phyloP scores from a whole-genome alignment of 1,284 basidiomycete species.

The Abortiporus biennis region DNA sequence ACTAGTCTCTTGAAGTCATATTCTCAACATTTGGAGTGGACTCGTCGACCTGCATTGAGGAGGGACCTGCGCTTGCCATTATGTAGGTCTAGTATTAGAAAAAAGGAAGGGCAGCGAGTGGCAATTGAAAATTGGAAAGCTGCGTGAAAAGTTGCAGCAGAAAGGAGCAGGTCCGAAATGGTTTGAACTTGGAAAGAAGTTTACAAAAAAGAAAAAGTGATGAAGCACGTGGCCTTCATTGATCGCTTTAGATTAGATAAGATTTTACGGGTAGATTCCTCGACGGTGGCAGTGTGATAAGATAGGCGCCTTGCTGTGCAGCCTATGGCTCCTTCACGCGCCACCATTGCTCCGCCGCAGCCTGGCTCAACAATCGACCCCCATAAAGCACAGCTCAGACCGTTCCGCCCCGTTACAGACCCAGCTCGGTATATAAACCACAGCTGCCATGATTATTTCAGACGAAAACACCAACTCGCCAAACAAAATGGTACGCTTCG shows the following conservation, averaged over 20 bases:
- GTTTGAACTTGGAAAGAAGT: conserved; percentile 9
- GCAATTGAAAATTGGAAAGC: too few relatives aligned
- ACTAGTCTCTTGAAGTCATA: conserved; percentile 83
- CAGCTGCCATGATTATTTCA: too few relatives aligned
- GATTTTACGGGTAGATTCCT: neutral
- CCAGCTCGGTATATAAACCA: too few relatives aligned
- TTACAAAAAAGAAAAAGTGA: conserved; percentile 7
- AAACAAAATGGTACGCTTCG: neutral
- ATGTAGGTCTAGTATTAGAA: conserved; percentile 10
- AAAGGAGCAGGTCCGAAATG: conserved; percentile 2
- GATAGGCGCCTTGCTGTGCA: too few relatives aligned
- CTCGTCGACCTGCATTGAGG: conserved; percentile 26
- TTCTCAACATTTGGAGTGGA: conserved; percentile 18
- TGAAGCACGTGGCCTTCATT: neutral
- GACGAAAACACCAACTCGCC: neutral
- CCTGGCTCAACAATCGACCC: too few relatives aligned
- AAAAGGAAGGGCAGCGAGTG: conserved; percentile 5
- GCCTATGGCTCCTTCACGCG: too few relatives aligned
- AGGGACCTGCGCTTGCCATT: conserved; percentile 39
- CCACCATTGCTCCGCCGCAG: too few relatives aligned
- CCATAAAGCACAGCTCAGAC: too few relatives aligned
- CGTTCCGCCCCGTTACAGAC: too few relatives aligned
- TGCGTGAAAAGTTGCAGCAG: too few relatives aligned
- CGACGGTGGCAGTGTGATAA: too few relatives aligned
- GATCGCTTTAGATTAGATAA: neutral